Evolutionary conservation across 768 basidiomycete species (phyloP), one percentile per base, ranked within the genome.

Genomic region (Kwoniella bestiolae): DNA sequence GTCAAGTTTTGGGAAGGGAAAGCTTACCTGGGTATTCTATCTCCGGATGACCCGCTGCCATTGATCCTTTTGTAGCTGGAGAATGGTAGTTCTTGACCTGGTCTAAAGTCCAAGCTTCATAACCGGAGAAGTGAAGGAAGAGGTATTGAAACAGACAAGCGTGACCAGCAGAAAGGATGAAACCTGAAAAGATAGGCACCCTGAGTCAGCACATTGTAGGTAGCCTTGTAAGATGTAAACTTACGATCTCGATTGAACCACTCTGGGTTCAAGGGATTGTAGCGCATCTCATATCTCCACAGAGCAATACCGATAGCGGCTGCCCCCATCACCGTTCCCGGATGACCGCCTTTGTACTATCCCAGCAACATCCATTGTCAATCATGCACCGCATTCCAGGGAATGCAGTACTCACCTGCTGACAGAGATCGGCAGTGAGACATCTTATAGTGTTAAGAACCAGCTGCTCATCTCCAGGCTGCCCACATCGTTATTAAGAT

Each of bases 261-360:
- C 0, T 75, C 72, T 1, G 79, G 73, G 66, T 82, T 80, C 60
- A 63, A 52, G 21, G 80, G 80, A 66, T 82, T 82, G 77, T 69
- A 80, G 8, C 63, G 45, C 77, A 81, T 77, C 2, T 65, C 46
- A 49, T 81, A 75, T 32, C 72, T 60, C 77, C 77, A 81, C 23
- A 81, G 69, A 7, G 79, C 77, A 16, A 78, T 69, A 26, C 76
- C 80, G 57, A 78, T 79, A 5, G 77, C 74, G 1, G 80, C 79
- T 3, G 77, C 80, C 11, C 80, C 80, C 80, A 81, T 81, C 68
- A 78, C 77, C 3, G 80, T 81, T 16, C 80, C 80, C 8, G 78
- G 77, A 52, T 81, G 80, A 8, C 80, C 80, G 21, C 80, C 80
- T 56, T 77, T 76, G 72, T 72, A 81, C 58, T 72, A 31, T 28